These are phyloP conservation scores for Clonostachys sp. DNA, from an alignment of 2,329 filamentous ascomycete species.

Conservation along the genomic window DNA sequence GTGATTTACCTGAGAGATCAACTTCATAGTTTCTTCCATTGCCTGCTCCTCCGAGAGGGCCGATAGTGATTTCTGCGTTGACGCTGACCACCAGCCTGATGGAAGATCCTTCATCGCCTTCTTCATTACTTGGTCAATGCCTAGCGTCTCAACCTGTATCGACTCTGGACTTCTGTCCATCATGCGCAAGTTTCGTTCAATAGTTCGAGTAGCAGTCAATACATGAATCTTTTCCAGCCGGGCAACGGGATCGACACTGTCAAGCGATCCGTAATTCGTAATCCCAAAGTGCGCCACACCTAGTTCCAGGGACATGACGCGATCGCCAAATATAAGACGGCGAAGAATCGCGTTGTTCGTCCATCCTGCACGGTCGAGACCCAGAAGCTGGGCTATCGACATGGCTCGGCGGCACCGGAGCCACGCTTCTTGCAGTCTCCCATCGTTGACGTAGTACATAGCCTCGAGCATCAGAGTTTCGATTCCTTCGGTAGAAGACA, in stretches of 20 bases:
- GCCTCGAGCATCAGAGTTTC: background rate
- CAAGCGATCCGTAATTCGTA: no score
- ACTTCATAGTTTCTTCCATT: background rate
- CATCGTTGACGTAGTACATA: background rate
- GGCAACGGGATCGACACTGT: background rate
- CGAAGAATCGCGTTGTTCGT: background rate
- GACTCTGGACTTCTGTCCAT: background rate
- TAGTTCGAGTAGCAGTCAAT: background rate
- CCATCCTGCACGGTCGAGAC: background rate
- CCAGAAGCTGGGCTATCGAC: background rate
- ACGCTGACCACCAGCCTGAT: background rate
- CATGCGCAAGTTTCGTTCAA: background rate
- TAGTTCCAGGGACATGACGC: background rate
- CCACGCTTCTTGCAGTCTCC: background rate
- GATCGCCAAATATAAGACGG: background rate
- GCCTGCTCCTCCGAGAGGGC: background rate
- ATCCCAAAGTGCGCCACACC: background rate
- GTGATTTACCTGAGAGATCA: background rate
- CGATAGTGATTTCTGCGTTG: background rate
- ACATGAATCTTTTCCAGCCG: background rate
- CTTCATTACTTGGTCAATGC: background rate
- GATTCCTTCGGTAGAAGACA: background rate
- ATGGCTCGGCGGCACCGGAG: background rate
- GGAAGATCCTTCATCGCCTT: background rate
- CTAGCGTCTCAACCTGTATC: background rate